A percentile compares a stretch with the other conserved stretches of the same genome.
Conservation (phyloP, 768 basidiomycete species). For the Heimioporus sp. region DNA sequence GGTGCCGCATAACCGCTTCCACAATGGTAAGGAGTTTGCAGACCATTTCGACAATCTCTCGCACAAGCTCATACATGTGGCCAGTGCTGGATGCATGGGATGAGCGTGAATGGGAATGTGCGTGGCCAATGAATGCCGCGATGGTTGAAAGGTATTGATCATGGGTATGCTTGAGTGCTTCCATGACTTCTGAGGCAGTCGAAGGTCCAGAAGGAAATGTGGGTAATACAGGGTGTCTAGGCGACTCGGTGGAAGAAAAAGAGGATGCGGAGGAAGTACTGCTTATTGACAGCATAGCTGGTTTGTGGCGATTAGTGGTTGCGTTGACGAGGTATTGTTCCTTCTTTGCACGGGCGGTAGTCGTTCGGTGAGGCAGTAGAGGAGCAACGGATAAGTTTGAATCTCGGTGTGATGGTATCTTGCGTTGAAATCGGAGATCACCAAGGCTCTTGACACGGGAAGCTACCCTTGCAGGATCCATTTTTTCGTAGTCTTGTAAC, state of each 20-base stretch:
- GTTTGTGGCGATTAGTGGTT: conserved; percentile 41
- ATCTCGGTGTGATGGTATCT: conserved; percentile 34
- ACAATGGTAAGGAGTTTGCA: conserved; percentile 89
- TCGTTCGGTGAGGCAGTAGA: conserved; percentile 33
- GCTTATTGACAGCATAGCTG: conserved; percentile 54
- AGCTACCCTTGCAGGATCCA: conserved; percentile 27
- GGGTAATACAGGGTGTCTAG: conserved; percentile 42
- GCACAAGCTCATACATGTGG: conserved; percentile 92
- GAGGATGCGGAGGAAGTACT: conserved; percentile 74
- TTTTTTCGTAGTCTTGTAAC: conserved; percentile 22
- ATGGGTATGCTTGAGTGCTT: conserved; percentile 78
- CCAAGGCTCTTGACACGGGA: conserved; percentile 53
- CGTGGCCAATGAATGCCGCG: conserved; percentile 96
- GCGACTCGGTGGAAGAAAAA: conserved; percentile 60
- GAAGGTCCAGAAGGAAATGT: conserved; percentile 72
- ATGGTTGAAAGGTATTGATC: conserved; percentile 91
- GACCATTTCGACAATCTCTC: conserved; percentile 91
- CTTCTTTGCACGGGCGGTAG: conserved; percentile 31
- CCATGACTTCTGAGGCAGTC: conserved; percentile 65
- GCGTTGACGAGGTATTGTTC: conserved; percentile 41
- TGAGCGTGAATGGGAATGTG: conserved; percentile 86
- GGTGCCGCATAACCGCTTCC: conserved; percentile 80
- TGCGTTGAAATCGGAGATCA: conserved; percentile 42
- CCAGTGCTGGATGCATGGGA: conserved; percentile 94
- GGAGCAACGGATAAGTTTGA: conserved; percentile 35